Evolutionary conservation across 306 rosid genomes (phyloP).

Genomic region (Astragalus membranaceus): DNA sequence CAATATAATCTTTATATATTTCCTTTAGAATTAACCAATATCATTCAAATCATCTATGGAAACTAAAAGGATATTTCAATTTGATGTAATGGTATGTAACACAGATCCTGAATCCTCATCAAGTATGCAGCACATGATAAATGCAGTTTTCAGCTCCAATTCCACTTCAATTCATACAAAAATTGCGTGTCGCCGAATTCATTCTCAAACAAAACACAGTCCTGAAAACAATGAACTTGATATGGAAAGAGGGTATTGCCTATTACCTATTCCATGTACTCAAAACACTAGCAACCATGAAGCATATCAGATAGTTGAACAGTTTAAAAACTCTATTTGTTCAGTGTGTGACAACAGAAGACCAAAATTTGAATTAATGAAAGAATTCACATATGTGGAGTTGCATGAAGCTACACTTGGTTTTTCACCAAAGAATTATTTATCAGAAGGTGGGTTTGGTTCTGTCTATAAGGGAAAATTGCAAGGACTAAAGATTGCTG

Average conservation of each 20-base stretch:
- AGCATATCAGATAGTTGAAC: slow-evolving; percentile 23
- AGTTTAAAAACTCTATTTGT: slow-evolving; percentile 33
- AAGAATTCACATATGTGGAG: slow-evolving; percentile 56
- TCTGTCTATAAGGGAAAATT: slow-evolving; percentile 49
- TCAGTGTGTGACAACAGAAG: slow-evolving; percentile 48
- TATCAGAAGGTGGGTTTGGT: slow-evolving; percentile 83
- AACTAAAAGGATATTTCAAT: background rate
- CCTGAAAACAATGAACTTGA: slow-evolving; percentile 14
- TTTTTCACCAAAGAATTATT: slow-evolving; percentile 38
- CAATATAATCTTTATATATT: slow-evolving; percentile 16
- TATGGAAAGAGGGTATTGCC: slow-evolving; percentile 30
- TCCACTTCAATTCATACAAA: background rate
- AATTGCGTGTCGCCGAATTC: background rate
- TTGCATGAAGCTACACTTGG: slow-evolving; percentile 49
- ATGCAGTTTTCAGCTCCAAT: background rate
- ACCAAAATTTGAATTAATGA: slow-evolving; percentile 46
- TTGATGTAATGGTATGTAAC: background rate
- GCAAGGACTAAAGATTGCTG: slow-evolving; percentile 56
- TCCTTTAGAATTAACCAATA: background rate
- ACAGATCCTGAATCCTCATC: slow-evolving; percentile 19
- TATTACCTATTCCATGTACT: background rate
- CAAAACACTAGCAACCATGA: slow-evolving; percentile 3
- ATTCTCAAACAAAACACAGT: slow-evolving; percentile 12
- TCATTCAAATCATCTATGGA: background rate
- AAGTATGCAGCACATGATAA: background rate